Conservation (phyloP, 768 basidiomycete species). For the Lentinula detonsa region DNA sequence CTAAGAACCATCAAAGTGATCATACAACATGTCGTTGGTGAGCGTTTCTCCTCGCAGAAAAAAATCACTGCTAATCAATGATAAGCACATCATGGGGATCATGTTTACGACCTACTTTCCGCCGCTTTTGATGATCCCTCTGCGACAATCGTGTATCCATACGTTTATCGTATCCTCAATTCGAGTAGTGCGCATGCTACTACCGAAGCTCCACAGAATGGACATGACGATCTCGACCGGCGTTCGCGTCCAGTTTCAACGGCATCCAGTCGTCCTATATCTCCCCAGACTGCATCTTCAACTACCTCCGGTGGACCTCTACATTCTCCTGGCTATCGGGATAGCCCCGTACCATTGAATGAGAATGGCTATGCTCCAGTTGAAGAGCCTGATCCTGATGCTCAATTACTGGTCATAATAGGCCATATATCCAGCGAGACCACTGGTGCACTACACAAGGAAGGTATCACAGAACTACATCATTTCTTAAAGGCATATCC, state of each 20-base stretch:
- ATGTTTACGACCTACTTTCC: slow-evolving; percentile 86
- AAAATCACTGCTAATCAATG: neutral
- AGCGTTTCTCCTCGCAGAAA: slow-evolving; percentile 27
- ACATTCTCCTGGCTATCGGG: slow-evolving; percentile 54
- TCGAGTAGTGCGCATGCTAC: slow-evolving; percentile 44
- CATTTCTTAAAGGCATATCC: slow-evolving; percentile 91
- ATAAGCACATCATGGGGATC: slow-evolving; percentile 77
- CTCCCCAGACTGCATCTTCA: slow-evolving; percentile 55
- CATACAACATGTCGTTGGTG: slow-evolving; percentile 94
- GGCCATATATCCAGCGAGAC: slow-evolving; percentile 86
- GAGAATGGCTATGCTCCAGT: slow-evolving; percentile 47
- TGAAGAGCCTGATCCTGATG: slow-evolving; percentile 85
- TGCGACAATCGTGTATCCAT: slow-evolving; percentile 94
- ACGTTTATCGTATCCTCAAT: slow-evolving; percentile 88
- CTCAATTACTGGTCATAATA: slow-evolving; percentile 75
- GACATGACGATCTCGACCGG: slow-evolving; percentile 27
- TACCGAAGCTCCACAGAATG: slow-evolving; percentile 28
- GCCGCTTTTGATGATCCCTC: slow-evolving; percentile 94
- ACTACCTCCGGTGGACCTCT: slow-evolving; percentile 42
- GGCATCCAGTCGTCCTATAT: slow-evolving; percentile 63
- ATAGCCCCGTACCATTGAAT: slow-evolving; percentile 58
- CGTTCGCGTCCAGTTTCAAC: slow-evolving; percentile 46
- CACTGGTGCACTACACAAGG: slow-evolving; percentile 84
- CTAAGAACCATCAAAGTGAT: slow-evolving; percentile 96
- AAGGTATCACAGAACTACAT: slow-evolving; percentile 92